These are phyloP conservation scores for Penicillium hordei DNA, from an alignment of 2,329 filamentous ascomycete species.

Conservation along the genomic window DNA sequence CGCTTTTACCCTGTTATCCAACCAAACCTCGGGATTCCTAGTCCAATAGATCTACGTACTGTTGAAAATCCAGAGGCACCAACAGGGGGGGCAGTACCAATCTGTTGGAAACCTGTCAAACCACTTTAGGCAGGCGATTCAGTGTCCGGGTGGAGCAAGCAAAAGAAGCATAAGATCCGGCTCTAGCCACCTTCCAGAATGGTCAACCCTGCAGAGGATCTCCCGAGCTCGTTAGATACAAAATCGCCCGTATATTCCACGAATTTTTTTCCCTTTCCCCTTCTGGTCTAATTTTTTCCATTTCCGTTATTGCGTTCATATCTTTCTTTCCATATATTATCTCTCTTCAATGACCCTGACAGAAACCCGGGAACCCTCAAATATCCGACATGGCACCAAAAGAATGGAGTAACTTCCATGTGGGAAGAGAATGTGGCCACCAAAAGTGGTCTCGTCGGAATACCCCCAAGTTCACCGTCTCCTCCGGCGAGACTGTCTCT, in stretches of 20 bases:
- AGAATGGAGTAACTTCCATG: constrained; percentile 32
- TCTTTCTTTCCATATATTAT: background rate
- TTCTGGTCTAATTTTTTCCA: constrained; percentile 1
- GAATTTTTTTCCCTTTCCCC: background rate
- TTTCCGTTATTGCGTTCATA: background rate
- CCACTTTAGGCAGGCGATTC: constrained; percentile 27
- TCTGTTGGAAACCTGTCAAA: constrained; percentile 17
- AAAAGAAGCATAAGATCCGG: constrained; percentile 27
- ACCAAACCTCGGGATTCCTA: constrained; percentile 5
- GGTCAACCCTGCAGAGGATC: constrained; percentile 25
- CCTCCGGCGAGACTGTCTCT: constrained; percentile 49
- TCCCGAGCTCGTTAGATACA: constrained; percentile 6
- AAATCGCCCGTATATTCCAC: constrained; percentile 7
- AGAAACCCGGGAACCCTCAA: constrained; percentile 11
- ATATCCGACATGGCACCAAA: constrained; percentile 16
- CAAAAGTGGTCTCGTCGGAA: constrained; percentile 53
- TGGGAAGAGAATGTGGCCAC: constrained; percentile 41
- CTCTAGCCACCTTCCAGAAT: constrained; percentile 28
- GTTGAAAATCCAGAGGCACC: constrained; percentile 12
- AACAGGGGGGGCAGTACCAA: background rate
- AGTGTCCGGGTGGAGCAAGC: constrained; percentile 18
- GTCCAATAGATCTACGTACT: constrained; percentile 1
- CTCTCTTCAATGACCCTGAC: constrained; percentile 18
- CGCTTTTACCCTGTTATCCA: constrained; percentile 8
- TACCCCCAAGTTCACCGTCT: constrained; percentile 47